Conservation (phyloP, 2,329 filamentous ascomycete genomes). For the Hortaea werneckii region DNA sequence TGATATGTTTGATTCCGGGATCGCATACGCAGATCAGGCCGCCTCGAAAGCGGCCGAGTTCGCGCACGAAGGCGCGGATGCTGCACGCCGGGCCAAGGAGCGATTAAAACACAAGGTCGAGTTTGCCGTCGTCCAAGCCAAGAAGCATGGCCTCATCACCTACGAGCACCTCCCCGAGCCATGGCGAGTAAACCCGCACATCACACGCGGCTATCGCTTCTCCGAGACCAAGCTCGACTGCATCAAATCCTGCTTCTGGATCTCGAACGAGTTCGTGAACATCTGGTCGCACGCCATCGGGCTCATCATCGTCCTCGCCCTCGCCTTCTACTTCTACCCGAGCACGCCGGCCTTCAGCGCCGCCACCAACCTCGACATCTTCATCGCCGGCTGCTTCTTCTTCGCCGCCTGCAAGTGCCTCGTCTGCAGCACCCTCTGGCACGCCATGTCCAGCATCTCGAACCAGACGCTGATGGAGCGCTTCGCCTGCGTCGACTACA, state of each 20-base stretch:
- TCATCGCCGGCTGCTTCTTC: constrained; percentile 91
- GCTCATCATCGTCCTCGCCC: constrained; percentile 71
- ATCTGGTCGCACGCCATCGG: constrained; percentile 95
- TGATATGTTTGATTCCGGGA: constrained; percentile 65
- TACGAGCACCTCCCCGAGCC: constrained; percentile 87
- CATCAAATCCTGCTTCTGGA: constrained; percentile 64
- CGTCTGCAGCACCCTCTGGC: constrained; percentile 91
- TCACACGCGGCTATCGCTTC: constrained; percentile 85
- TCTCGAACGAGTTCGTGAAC: constrained; percentile 92
- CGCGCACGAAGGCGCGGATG: constrained; percentile 70
- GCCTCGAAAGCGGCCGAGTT: constrained; percentile 64
- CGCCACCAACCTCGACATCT: constrained; percentile 77
- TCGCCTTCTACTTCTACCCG: constrained; percentile 96
- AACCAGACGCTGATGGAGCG: constrained; percentile 82
- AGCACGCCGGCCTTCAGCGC: constrained; percentile 74
- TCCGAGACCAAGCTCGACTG: constrained; percentile 84
- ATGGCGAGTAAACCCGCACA: constrained; percentile 93
- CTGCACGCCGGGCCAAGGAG: constrained; percentile 71
- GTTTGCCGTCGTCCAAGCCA: constrained; percentile 71
- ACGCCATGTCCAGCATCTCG: constrained; percentile 96
- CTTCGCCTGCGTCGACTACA: constrained; percentile 97
- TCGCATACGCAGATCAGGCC: constrained; percentile 70
- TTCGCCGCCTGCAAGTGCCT: constrained; percentile 91
- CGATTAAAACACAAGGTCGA: constrained; percentile 52
- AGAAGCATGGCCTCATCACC: constrained; percentile 69